Evolutionary conservation across 2,329 filamentous ascomycete genomes (phyloP), one percentile per base, ranked within the genome.

Genomic region (Paecilomyces sp.): DNA sequence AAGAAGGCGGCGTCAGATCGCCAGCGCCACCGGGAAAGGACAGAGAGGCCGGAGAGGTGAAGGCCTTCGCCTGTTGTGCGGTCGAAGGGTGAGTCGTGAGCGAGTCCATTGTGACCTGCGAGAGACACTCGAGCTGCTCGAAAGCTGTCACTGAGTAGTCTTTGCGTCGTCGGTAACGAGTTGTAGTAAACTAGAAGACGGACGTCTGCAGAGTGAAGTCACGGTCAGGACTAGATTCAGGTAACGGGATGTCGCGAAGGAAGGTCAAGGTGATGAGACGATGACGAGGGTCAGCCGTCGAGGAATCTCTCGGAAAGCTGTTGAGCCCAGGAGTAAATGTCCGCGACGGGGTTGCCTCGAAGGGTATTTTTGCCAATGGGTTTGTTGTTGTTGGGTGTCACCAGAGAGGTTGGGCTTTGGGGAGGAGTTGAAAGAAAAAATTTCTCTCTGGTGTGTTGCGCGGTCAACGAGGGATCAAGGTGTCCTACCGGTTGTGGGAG

Each of bases 51-150:
- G 92, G 90, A 62, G 91, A 92, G 70, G 92, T 96, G 79, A 97
- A 96, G 74, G 90, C 91, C 83, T 94, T 94, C 65, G 94, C 94
- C 85, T 97, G 92, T 67, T 88, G 86, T 70, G 93, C 92, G 74
- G 87, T 97, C 66, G 89, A 85, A 55, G 94, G 94, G 74, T 97
- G 94, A 68, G 93, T 94, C 72, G 91, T 92, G 70, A 96, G 88
- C 70, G 87, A 85, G 76, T 96, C 91, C 91, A 96, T 96, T 75
- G 77, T 86, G 76, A 67, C 65, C 56, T 64, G 66, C 64, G 66
- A 61, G 65, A 57, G 65, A 57, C 60, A 65, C 66, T 68, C 65
- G 62, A 68, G 63, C 65, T 65, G 66, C 65, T 63, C 56, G 63
- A 63, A 62, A 67, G 62, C 62, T 60, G 58, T 66, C 50, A 63